Conservation (phyloP, 169 alveolate species). For the Nephromyces sp. region DNA sequence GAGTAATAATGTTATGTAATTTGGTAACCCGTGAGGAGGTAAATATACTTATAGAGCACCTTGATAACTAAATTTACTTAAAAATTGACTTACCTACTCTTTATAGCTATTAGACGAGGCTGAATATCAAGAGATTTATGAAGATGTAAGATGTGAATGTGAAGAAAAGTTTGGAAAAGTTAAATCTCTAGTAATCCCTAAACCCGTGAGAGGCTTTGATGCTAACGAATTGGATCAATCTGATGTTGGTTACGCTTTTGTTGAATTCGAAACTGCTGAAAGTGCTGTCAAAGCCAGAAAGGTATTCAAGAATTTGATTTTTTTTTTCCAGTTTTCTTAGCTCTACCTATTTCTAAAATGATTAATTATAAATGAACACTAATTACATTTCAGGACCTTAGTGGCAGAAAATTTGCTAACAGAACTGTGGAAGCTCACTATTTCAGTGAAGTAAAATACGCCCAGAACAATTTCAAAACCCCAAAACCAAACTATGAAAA, state of each 20-base stretch:
- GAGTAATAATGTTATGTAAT: slow-evolving; percentile 55
- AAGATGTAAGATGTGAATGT: slow-evolving; percentile 67
- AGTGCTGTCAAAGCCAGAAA: slow-evolving; percentile 57
- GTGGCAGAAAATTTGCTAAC: slow-evolving; percentile 55
- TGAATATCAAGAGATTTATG: slow-evolving; percentile 69
- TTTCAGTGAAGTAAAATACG: slow-evolving; percentile 46
- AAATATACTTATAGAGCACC: too few relatives aligned
- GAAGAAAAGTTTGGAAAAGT: slow-evolving; percentile 50
- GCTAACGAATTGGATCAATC: slow-evolving; percentile 37
- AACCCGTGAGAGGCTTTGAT: slow-evolving; percentile 48
- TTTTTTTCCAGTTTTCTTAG: not conserved
- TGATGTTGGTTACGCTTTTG: slow-evolving; percentile 55
- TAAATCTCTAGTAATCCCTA: slow-evolving; percentile 66
- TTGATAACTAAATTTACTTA: too few relatives aligned
- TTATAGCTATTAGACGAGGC: slow-evolving; percentile 63
- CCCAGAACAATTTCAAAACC: slow-evolving; percentile 33
- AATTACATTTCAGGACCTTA: slow-evolving; percentile 30
- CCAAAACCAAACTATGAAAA: slow-evolving; percentile 53
- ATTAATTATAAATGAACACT: not conserved
- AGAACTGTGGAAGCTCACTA: slow-evolving; percentile 59
- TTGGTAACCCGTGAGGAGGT: slow-evolving; percentile 65
- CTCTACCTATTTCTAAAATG: not conserved
- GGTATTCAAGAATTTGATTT: slow-evolving; percentile 15
- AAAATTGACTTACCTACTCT: too few relatives aligned
- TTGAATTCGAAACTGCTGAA: slow-evolving; percentile 47